Percentiles rank a stretch among this genome's conserved stretches.
phyloP scores from a whole-genome alignment of 768 basidiomycete genomes.

The Russula earlei region DNA sequence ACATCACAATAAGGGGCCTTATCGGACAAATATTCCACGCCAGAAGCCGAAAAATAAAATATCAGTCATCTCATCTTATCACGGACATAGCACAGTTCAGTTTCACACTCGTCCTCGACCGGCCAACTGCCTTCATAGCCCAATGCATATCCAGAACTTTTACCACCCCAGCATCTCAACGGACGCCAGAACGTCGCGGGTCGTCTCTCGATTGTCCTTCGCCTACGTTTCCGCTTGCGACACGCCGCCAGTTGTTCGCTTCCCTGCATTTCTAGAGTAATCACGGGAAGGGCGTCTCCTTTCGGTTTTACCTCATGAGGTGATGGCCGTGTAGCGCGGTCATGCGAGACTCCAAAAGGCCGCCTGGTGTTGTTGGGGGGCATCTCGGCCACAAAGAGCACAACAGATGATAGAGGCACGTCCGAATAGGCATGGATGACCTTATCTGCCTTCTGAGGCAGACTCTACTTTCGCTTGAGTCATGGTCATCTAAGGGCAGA shows the following conservation, averaged over 20 bases:
- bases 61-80: too few relatives aligned
- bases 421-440: conserved; percentile 4
- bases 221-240: conserved; percentile 1
- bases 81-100: conserved; percentile 1
- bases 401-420: background rate
- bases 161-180: conserved; percentile 23
- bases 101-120: conserved; percentile 12
- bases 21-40: too few relatives aligned
- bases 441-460: background rate
- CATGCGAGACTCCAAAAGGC: background rate
- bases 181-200: conserved; percentile 26
- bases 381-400: conserved; percentile 9
- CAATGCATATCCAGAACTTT: conserved; percentile 26
- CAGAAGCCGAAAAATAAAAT: too few relatives aligned
- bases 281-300: background rate
- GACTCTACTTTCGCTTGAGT: conserved; percentile 3
- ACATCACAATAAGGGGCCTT: too few relatives aligned
- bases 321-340: background rate
- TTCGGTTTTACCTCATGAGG: conserved; percentile 10
- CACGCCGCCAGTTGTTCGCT: background rate
- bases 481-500: background rate
- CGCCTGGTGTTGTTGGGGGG: background rate
- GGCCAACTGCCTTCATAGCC: conserved; percentile 27
- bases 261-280: background rate
- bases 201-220: conserved; percentile 9